Evolutionary conservation across 2,329 filamentous ascomycete species (phyloP), one percentile per base, ranked within the genome.

Genomic region (Parastagonospora avenae): DNA sequence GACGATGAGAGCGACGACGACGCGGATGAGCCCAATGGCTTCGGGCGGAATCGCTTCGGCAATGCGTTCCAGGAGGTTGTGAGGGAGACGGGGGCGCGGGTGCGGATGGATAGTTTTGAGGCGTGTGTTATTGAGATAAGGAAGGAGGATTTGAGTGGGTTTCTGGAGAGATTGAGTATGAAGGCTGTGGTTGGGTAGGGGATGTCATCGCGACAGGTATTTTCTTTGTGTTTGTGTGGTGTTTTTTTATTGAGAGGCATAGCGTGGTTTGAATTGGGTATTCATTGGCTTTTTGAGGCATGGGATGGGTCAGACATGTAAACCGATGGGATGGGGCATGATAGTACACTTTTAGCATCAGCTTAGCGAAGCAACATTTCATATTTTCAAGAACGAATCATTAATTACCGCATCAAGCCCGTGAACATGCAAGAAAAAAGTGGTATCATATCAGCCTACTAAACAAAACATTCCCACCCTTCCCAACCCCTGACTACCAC

Each of bases 71-170:
- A 97, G 71, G 92, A 96, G 68, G 94, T 97, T 0, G 90, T 96
- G 2, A 85, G 88, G 44, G 91, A 97, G 79, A 97, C 93, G 12
- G 94, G 88, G 52, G 91, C 93, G 0, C 79, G 92, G 12, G 92
- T 97, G 15, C 81, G 92, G 53, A 95, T 97, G 69, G 94, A 99
- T 75, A 95, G 90, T 73, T 99, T 99, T 67, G 94, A 99, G 75
- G 91, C 96, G 72, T 96, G 91, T 67, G 94, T 97, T 7, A 92
- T 97, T 40, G 94, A 99, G 73, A 93, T 99, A n/a, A 88, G 88
- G 76, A 97, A 96, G 78, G 94, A 97, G 70, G 94, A 97, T 74
- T 77, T 99, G 27, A 85, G 86, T 12, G 91, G 88, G 0, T 99
- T 99, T 72, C 79, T 99, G 60, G 94, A 99, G 77, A 88, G 88